phyloP scores from a whole-genome alignment of 768 basidiomycete species.

The Baorangia bicolor region DNA sequence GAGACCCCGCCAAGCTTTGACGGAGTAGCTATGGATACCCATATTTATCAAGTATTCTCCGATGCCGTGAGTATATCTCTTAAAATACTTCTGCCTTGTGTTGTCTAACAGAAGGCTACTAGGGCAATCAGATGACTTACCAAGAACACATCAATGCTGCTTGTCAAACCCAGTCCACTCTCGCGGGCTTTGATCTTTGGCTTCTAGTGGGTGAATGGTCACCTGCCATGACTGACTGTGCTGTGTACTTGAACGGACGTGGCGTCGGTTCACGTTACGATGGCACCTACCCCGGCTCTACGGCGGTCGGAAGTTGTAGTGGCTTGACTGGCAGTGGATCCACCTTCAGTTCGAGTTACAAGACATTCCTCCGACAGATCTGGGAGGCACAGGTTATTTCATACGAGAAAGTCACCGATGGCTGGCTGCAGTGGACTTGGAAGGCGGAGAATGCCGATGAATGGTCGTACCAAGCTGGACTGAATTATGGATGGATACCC shows the following conservation, averaged over 20 bases:
- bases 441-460: constrained; percentile 82
- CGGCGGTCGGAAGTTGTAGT: constrained; percentile 68
- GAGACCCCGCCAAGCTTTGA: constrained; percentile 49
- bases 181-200: constrained; percentile 67
- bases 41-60: constrained; percentile 77
- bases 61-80: constrained; percentile 41
- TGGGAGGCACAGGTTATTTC: constrained; percentile 85
- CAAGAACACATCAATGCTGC: constrained; percentile 60
- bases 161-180: constrained; percentile 45
- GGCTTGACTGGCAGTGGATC: constrained; percentile 74
- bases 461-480: constrained; percentile 86
- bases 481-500: constrained; percentile 85
- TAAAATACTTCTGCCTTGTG: background rate
- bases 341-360: constrained; percentile 73
- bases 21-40: constrained; percentile 78
- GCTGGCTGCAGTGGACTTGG: constrained; percentile 86
- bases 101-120: background rate
- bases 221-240: constrained; percentile 71
- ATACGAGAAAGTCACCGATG: constrained; percentile 59
- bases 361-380: constrained; percentile 74
- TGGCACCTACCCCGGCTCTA: constrained; percentile 63
- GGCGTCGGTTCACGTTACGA: constrained; percentile 66
- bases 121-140: constrained; percentile 48
- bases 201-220: constrained; percentile 88
- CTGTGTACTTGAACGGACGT: constrained; percentile 67